Evolutionary conservation across 805 yeast species (phyloP).

Genomic region (Isabelozyma rhagii): DNA sequence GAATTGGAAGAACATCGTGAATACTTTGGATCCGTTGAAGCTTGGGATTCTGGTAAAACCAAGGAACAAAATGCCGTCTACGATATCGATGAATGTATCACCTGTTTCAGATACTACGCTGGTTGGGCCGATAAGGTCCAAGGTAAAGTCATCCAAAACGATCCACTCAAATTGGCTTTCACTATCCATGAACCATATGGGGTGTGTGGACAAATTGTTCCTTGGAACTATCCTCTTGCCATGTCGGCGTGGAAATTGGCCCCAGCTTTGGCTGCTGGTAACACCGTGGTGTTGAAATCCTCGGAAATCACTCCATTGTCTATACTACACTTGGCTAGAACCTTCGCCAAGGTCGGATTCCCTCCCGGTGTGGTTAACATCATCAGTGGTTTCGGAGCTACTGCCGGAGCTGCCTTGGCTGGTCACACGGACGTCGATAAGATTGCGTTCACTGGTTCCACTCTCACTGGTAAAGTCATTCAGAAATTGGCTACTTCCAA

Average conservation of each 20-base stretch:
- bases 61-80: slow-evolving; percentile 43
- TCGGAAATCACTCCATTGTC: slow-evolving; percentile 78
- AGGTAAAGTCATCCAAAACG: slow-evolving; percentile 44
- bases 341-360: slow-evolving; percentile 64
- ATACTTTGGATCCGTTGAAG: slow-evolving; percentile 36
- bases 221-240: slow-evolving; percentile 47
- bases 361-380: slow-evolving; percentile 77
- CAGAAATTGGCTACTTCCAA: slow-evolving; percentile 60
- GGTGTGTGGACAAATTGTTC: slow-evolving; percentile 45
- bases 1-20: slow-evolving; percentile 30
- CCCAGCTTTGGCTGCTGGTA: slow-evolving; percentile 81
- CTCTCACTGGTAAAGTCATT: slow-evolving; percentile 63
- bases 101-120: slow-evolving; percentile 51
- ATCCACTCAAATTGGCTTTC: slow-evolving; percentile 55
- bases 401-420: slow-evolving; percentile 68
- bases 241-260: slow-evolving; percentile 83
- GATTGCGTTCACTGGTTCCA: slow-evolving; percentile 65
- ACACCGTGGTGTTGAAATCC: slow-evolving; percentile 66
- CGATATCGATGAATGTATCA: slow-evolving; percentile 47
- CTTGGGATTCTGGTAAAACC: slow-evolving; percentile 50
- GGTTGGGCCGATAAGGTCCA: slow-evolving; percentile 61
- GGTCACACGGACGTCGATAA: slow-evolving; percentile 56
- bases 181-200: slow-evolving; percentile 60
- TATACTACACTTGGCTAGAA: slow-evolving; percentile 55
- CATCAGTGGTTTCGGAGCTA: slow-evolving; percentile 64